Conservation (phyloP, 805 yeast genomes). For the Metschnikowia arizonensis region DNA sequence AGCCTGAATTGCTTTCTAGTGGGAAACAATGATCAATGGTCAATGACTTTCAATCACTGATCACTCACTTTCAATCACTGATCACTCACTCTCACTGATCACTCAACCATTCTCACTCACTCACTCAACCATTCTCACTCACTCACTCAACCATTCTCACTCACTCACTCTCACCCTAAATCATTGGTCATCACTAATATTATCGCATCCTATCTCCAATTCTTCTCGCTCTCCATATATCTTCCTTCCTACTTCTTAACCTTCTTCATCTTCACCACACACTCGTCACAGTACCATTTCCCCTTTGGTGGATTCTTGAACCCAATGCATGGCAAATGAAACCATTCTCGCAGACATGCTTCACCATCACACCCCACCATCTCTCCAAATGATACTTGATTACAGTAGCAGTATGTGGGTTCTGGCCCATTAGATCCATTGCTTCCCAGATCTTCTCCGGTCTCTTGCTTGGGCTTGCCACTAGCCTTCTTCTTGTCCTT, state of each 20-base stretch:
- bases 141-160: too few species aligned
- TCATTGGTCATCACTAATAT: too few species aligned
- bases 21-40: too few species aligned
- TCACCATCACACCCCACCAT: conserved; percentile 99
- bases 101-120: too few species aligned
- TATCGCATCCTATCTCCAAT: too few species aligned
- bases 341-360: conserved; percentile 90
- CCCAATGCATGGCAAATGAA: conserved; percentile 91
- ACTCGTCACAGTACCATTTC: conserved; percentile 46
- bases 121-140: too few species aligned
- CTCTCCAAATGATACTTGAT: conserved; percentile 95
- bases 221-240: too few species aligned
- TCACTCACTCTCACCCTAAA: too few species aligned
- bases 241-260: background rate
- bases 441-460: conserved; percentile 11
- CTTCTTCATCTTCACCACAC: conserved; percentile 33
- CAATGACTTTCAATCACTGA: too few species aligned
- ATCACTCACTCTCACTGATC: too few species aligned
- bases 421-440: conserved; percentile 36
- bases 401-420: conserved; percentile 92
- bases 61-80: too few species aligned
- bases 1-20: too few species aligned
- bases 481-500: conserved; percentile 20
- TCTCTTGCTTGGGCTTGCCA: conserved; percentile 21
- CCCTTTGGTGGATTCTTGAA: conserved; percentile 76